Evolutionary conservation across 129 eudicot species (phyloP), one percentile per base, ranked within the genome.

Genomic region (Lonicera japonica): DNA sequence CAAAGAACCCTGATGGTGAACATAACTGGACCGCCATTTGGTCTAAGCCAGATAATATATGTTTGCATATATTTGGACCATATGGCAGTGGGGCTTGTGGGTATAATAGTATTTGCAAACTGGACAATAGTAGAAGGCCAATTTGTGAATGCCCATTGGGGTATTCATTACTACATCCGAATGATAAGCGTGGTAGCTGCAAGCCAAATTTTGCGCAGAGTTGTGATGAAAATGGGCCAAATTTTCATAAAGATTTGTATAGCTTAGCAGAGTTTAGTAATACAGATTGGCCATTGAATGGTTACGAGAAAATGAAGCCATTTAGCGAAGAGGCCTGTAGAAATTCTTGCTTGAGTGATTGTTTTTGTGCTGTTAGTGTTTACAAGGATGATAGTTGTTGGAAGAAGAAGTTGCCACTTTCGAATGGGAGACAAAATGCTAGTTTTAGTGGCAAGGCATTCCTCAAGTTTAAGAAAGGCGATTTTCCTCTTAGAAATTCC

Each of bases 1-100:
- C 77, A 4, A 81, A 58, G 66, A 65, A 29, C 24, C 41, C 45
- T 11, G 53, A 48, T 18, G 67, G 58, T 36, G 51, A 43, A 19
- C 25, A 46, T n/a, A 29, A 40, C 4, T 82, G 87, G 90, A 15
- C 47, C 5, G 38, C 13, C 20, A 1, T 54, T 4, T 58, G 73
- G 69, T 52, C 62, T 9, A 16, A 14, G 36, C 96, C 89, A 9
- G 68, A 68, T 2, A 73, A 84, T 17, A 80, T 79, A 21, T 88
- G 86, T 56, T 0, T 0, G 0, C 2, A 11, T 7, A 52, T 52
- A 15, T 13, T 1, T 8, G 58, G 46, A 16, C 21, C 0, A 0
- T 8, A 2, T 25, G 78, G 77, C 11, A 74, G 83, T 11, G 82
- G 85, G 29, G 73, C 71, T 52, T 85, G 94, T 54, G 81, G 94